A percentile compares a stretch with the other conserved stretches of the same genome.
These are phyloP conservation scores for Cubamyces sp. DNA, from an alignment of 768 basidiomycete genomes.

Conservation along the genomic window DNA sequence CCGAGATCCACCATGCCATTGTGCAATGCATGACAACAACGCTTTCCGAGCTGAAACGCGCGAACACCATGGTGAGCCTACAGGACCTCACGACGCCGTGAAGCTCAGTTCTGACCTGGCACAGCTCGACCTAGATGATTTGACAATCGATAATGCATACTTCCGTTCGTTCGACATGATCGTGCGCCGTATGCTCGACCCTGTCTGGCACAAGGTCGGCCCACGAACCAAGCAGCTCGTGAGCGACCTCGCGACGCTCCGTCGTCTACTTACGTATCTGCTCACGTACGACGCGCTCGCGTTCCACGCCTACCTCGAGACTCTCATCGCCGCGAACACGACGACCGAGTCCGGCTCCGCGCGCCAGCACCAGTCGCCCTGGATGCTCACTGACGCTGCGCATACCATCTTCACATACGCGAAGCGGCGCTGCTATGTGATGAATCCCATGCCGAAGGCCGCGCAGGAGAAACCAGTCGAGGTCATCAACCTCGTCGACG, in stretches of 20 bases:
- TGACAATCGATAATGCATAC: constrained; percentile 91
- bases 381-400: constrained; percentile 93
- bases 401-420: constrained; percentile 83
- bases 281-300: constrained; percentile 89
- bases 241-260: constrained; percentile 80
- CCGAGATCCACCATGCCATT: constrained; percentile 89
- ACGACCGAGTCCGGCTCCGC: constrained; percentile 51
- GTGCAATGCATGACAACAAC: constrained; percentile 94
- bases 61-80: constrained; percentile 65
- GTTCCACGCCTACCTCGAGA: constrained; percentile 91
- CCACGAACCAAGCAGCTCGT: constrained; percentile 92
- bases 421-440: constrained; percentile 78
- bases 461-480: constrained; percentile 29
- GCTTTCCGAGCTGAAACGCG: constrained; percentile 85
- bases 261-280: constrained; percentile 81
- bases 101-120: neutral
- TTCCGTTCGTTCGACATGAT: constrained; percentile 91
- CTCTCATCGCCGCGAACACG: constrained; percentile 70
- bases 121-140: constrained; percentile 91
- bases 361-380: constrained; percentile 75
- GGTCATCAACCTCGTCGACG: constrained; percentile 45
- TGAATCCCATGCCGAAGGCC: constrained; percentile 39
- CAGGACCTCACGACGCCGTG: neutral
- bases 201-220: constrained; percentile 97
- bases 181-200: constrained; percentile 86